Evolutionary conservation across 2,329 filamentous ascomycete species (phyloP).

Genomic region (Alternaria brassicicola): DNA sequence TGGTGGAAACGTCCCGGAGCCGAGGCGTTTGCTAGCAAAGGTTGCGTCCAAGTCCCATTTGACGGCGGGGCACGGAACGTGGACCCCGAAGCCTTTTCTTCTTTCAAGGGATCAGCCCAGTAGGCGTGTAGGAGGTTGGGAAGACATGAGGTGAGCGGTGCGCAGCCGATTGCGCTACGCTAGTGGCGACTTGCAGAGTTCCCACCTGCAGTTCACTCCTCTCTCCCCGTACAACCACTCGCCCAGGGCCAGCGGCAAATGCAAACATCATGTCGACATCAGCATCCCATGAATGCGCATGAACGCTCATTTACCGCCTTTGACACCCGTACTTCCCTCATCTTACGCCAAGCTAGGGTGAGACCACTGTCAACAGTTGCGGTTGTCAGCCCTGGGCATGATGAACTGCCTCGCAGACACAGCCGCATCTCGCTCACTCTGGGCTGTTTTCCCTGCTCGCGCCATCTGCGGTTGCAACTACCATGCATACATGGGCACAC

Average conservation of each 20-base stretch:
- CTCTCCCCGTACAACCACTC: background rate
- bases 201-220: constrained; percentile 1
- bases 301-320: constrained; percentile 1
- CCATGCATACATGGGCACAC: background rate
- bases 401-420: background rate
- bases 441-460: background rate
- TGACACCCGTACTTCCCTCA: background rate
- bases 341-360: background rate
- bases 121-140: background rate
- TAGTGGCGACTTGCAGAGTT: background rate
- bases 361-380: background rate
- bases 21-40: background rate
- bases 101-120: background rate
- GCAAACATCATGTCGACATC: background rate
- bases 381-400: background rate
- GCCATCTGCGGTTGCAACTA: background rate
- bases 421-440: background rate
- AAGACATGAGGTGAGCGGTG: background rate
- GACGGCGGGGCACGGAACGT: background rate
- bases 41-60: background rate
- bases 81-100: background rate
- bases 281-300: background rate
- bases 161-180: background rate
- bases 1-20: too few relatives aligned
- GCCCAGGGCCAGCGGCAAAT: constrained; percentile 1